Conservation (phyloP, 2,329 filamentous ascomycete species). For the Microsporum ferrugineum region DNA sequence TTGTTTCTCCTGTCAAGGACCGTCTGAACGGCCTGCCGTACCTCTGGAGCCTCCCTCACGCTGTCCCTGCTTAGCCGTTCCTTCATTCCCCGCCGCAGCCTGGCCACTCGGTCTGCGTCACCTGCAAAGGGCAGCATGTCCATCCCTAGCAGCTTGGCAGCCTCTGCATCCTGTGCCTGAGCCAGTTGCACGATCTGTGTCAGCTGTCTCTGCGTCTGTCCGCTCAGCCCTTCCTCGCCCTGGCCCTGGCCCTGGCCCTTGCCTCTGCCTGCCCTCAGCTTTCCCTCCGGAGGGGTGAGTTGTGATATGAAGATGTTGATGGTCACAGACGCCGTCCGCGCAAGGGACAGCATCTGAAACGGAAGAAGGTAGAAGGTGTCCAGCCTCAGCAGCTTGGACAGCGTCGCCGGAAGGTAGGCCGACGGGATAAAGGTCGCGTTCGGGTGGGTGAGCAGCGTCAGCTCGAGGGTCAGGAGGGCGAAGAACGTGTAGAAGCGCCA, state of each 20-base stretch:
- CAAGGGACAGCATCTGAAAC: conserved; percentile 69
- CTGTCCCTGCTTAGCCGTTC: conserved; percentile 84
- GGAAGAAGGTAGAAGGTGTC: conserved; percentile 52
- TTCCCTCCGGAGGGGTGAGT: conserved; percentile 55
- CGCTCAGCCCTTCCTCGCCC: conserved; percentile 26
- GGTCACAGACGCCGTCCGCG: conserved; percentile 64
- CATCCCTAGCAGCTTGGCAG: conserved; percentile 57
- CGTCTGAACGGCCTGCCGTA: conserved; percentile 63
- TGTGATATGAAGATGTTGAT: conserved; percentile 75
- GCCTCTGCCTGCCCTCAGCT: conserved; percentile 18
- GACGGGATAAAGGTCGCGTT: conserved; percentile 29
- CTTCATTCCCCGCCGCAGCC: conserved; percentile 60
- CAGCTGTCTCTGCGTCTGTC: conserved; percentile 51
- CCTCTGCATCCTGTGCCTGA: conserved; percentile 55
- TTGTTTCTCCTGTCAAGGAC: conserved; percentile 25
- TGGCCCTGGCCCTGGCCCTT: conserved; percentile 23
- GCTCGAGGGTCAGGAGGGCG: conserved; percentile 46
- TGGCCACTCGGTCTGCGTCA: conserved; percentile 53
- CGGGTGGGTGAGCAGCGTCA: conserved; percentile 46
- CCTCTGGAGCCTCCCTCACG: conserved; percentile 66
- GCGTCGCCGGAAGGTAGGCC: conserved; percentile 21
- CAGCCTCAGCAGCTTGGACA: conserved; percentile 26
- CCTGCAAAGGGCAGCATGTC: conserved; percentile 71
- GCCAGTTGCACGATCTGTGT: conserved; percentile 53
- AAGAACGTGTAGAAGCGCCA: conserved; percentile 45